These are phyloP conservation scores for Nemophila menziesii DNA, from an alignment of 257 asterid genomes.

Conservation along the genomic window DNA sequence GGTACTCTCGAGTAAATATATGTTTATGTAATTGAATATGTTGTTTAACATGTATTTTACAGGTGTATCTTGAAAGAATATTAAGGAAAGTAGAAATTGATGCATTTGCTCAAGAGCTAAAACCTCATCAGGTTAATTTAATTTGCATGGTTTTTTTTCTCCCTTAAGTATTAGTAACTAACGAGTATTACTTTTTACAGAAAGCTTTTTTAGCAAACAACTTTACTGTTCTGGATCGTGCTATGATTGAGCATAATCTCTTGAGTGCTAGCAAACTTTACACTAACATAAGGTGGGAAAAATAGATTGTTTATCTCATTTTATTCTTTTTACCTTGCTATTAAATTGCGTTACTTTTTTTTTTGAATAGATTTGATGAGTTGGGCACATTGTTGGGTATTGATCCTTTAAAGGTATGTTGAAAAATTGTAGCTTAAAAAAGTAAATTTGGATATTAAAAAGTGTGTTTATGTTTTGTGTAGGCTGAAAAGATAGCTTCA, in stretches of 20 bases:
- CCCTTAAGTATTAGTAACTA: not conserved
- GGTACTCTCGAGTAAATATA: slow-evolving; percentile 33
- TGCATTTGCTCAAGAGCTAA: slow-evolving; percentile 92
- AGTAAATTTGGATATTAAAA: not conserved
- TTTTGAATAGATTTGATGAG: slow-evolving; percentile 60
- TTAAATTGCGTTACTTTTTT: not conserved
- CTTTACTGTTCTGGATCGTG: slow-evolving; percentile 92
- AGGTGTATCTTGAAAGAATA: slow-evolving; percentile 96
- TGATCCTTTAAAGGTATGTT: slow-evolving; percentile 92
- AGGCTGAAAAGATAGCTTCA: slow-evolving; percentile 99
- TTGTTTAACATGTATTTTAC: slow-evolving; percentile 17
- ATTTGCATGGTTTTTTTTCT: not conserved
- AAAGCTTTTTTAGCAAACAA: slow-evolving; percentile 85
- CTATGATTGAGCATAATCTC: slow-evolving; percentile 98
- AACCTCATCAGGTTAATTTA: slow-evolving; percentile 81
- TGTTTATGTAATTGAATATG: not conserved
- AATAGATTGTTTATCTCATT: not conserved
- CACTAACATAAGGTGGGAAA: slow-evolving; percentile 74
- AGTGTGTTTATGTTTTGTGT: slow-evolving; percentile 6
- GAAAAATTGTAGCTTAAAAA: too few species aligned
- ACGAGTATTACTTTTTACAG: slow-evolving; percentile 25
- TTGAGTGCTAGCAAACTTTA: slow-evolving; percentile 95
- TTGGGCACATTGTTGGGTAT: slow-evolving; percentile 93
- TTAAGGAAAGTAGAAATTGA: slow-evolving; percentile 95
- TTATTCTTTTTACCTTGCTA: not conserved